Percentiles rank a stretch among this genome's conserved stretches.
phyloP scores from a whole-genome alignment of 345 rosid species.

The Aquilaria malaccensis region DNA sequence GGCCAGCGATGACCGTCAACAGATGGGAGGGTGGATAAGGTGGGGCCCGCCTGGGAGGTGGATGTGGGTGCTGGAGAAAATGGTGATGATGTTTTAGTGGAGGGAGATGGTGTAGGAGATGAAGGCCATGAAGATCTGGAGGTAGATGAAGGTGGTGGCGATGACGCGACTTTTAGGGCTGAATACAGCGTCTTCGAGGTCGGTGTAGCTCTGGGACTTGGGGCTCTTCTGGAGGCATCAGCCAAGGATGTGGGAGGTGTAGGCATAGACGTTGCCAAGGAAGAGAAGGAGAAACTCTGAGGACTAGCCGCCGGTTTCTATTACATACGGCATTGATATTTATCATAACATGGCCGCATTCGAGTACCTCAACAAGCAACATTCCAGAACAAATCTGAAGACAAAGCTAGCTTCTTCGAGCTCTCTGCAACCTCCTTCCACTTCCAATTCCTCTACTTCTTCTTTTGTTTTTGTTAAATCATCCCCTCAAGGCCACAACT shows the following conservation, averaged over 20 bases:
- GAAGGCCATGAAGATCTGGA: conserved; percentile 71
- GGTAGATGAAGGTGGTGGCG: conserved; percentile 45
- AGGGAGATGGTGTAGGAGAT: conserved; percentile 79
- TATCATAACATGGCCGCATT: neutral
- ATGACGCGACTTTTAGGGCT: conserved; percentile 41
- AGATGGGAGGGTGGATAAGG: conserved; percentile 40
- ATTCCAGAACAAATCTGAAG: conserved; percentile 16
- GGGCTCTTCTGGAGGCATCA: conserved; percentile 59
- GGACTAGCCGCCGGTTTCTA: conserved; percentile 67
- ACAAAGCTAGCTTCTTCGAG: conserved; percentile 21
- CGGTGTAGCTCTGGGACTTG: conserved; percentile 51
- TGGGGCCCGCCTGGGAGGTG: conserved; percentile 11
- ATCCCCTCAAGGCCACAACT: neutral
- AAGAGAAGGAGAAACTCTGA: conserved; percentile 45
- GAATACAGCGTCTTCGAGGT: conserved; percentile 54
- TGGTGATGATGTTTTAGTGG: conserved; percentile 55
- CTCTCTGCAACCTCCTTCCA: neutral
- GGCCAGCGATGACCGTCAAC: conserved; percentile 43
- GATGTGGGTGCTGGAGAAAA: conserved; percentile 29
- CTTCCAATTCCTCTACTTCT: neutral
- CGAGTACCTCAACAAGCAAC: too few relatives aligned
- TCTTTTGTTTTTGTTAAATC: neutral
- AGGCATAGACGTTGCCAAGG: conserved; percentile 48
- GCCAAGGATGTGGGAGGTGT: conserved; percentile 55
- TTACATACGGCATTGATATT: conserved; percentile 65